Conservation (phyloP, 1,139 yeast species). For the Magnusiomyces tetraspermus region DNA sequence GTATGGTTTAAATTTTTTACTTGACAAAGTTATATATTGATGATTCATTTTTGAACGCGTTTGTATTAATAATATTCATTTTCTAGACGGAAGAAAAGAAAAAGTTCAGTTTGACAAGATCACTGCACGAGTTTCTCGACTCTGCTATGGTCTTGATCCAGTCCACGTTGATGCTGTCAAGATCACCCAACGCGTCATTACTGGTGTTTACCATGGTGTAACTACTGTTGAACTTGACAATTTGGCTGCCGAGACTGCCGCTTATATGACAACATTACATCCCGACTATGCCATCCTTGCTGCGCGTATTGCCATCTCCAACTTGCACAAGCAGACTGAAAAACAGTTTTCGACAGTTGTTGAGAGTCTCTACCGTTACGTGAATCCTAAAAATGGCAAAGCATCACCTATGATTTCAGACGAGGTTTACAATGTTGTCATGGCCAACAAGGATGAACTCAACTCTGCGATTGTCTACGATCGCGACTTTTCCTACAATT, state of each 20-base stretch:
- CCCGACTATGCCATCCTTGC: slow-evolving; percentile 84
- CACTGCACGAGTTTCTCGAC: slow-evolving; percentile 43
- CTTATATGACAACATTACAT: slow-evolving; percentile 79
- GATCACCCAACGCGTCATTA: slow-evolving; percentile 59
- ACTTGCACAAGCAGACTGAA: slow-evolving; percentile 69
- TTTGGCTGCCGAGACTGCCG: slow-evolving; percentile 81
- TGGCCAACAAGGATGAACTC: slow-evolving; percentile 44
- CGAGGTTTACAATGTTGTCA: slow-evolving; percentile 46
- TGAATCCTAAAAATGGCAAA: slow-evolving; percentile 49
- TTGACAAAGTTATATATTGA: neutral
- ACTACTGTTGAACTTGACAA: slow-evolving; percentile 69
- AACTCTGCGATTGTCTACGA: slow-evolving; percentile 56
- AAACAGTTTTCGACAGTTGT: slow-evolving; percentile 63
- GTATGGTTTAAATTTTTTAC: slow-evolving; percentile 1
- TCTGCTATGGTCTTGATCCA: slow-evolving; percentile 57
- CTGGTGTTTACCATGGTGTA: slow-evolving; percentile 78
- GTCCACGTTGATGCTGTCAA: slow-evolving; percentile 60
- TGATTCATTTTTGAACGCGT: neutral
- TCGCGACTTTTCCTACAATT: slow-evolving; percentile 58
- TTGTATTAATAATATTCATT: too few species aligned
- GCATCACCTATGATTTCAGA: slow-evolving; percentile 57
- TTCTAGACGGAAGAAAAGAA: slow-evolving; percentile 54
- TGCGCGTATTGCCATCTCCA: slow-evolving; percentile 71
- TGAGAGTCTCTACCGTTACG: slow-evolving; percentile 52
- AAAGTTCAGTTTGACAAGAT: slow-evolving; percentile 62